Base-by-base conservation (phyloP, 108 stramenopile genomes). In the Cyclotella cryptica region DNA sequence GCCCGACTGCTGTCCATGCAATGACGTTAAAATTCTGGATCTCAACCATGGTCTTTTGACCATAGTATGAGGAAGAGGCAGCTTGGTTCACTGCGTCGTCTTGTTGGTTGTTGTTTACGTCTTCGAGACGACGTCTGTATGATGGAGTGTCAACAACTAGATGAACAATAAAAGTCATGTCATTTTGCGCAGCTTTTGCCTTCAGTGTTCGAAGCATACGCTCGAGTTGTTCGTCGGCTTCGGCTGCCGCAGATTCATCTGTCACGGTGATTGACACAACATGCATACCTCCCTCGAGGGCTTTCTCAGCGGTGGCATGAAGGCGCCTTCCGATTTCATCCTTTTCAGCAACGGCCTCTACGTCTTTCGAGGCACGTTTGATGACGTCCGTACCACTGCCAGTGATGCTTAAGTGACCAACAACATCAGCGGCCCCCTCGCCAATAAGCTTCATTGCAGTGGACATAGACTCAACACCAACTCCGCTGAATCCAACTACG, bases 1-100 rank as follows among this genome's bases (percentile, higher is more conserved):
- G 77, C 55, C 90, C 92, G 45, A 95, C 68, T 1, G 92, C 69
- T 40, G 94, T 92, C 94, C 94, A 95, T 55, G 90, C 80, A 46
- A 92, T 88, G 69, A 93, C 85, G 68, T 95, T 95, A 90, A 92
- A 93, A 51, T 92, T 92, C 73, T 95, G 94, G 59, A 95, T 95
- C 73, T 95, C 91, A 69, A 91, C 91, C 89, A 95, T 95, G 66
- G 91, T 88, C 81, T 93, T 95, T 84, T 88, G 89, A 27, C 89
- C 88, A 61, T 90, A 86, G 39, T 81, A 85, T 30, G 69, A 75
- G 53, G 76, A 66, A 69, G 79, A 54, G 84, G 87, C 40, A 84
- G 78, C 74, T 69, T 69, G 83, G 54, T 93, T 81, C 27, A 75
- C 83, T 53, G 89, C 71, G 35, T 39, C 70, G 52, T 87, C 71